These are phyloP conservation scores for Hericium erinaceus DNA, from an alignment of 768 basidiomycete genomes.

Conservation along the genomic window DNA sequence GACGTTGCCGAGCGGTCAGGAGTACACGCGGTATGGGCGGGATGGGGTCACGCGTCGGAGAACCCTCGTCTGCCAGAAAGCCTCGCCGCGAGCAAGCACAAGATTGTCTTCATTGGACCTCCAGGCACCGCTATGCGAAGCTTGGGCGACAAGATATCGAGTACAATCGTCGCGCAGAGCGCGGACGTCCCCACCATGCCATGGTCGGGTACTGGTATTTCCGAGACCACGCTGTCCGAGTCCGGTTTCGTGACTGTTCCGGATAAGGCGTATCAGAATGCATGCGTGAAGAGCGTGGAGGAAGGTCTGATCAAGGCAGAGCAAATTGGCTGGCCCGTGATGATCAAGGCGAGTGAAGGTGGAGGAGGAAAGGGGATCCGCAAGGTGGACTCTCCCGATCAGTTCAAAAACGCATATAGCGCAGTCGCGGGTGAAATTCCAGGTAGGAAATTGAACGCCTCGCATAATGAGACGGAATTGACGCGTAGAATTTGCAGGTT, in stretches of 20 bases:
- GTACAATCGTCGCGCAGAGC: slow-evolving; percentile 96
- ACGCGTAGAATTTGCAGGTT: slow-evolving; percentile 41
- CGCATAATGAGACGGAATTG: not conserved
- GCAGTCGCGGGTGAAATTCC: slow-evolving; percentile 96
- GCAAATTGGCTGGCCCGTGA: slow-evolving; percentile 91
- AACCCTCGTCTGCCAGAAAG: slow-evolving; percentile 95
- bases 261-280: slow-evolving; percentile 78
- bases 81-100: slow-evolving; percentile 83
- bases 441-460: slow-evolving; percentile 39
- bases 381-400: slow-evolving; percentile 79
- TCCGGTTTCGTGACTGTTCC: slow-evolving; percentile 92
- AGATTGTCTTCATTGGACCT: slow-evolving; percentile 98
- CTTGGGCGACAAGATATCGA: slow-evolving; percentile 98
- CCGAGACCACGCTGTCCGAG: slow-evolving; percentile 74
- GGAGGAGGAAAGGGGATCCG: slow-evolving; percentile 99
- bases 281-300: slow-evolving; percentile 83
- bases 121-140: slow-evolving; percentile 99
- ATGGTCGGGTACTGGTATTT: slow-evolving; percentile 95
- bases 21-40: slow-evolving; percentile 99
- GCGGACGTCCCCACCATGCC: slow-evolving; percentile 97
- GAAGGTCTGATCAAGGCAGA: slow-evolving; percentile 79
- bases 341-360: slow-evolving; percentile 99
- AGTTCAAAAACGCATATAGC: slow-evolving; percentile 89
- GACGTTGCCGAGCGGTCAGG: slow-evolving; percentile 96
- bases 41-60: slow-evolving; percentile 99